Evolutionary conservation across 1,284 basidiomycete genomes (phyloP).

Genomic region (Kalmanozyma brasiliensis): DNA sequence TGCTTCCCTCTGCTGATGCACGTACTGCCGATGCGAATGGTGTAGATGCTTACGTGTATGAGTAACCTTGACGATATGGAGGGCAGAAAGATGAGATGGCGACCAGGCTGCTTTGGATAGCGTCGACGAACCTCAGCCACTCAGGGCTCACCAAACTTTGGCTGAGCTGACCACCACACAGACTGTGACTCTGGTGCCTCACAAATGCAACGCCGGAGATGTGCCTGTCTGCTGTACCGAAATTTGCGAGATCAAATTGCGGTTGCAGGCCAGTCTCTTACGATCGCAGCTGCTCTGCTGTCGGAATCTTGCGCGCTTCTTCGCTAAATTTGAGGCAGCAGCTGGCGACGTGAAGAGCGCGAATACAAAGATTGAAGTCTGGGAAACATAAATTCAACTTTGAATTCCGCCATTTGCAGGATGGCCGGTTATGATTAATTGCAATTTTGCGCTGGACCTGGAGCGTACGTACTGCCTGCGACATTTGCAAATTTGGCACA

Average conservation of each 20-base stretch:
- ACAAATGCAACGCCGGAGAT: not conserved
- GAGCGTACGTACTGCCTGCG: too few relatives aligned
- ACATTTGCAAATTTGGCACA: not conserved
- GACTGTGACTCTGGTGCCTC: not conserved
- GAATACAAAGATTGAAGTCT: not conserved
- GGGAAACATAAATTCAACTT: too few relatives aligned
- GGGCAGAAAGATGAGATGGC: conserved; percentile 32
- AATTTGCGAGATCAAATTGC: not conserved
- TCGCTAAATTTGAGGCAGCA: conserved; percentile 1
- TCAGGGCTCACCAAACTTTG: not conserved
- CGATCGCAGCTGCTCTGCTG: not conserved
- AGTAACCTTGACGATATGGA: conserved; percentile 55
- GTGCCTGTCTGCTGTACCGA: conserved; percentile 8
- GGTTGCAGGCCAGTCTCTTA: conserved; percentile 2
- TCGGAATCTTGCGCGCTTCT: conserved; percentile 4
- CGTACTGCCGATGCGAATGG: conserved; percentile 10
- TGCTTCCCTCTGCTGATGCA: not conserved
- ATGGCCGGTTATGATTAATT: not conserved
- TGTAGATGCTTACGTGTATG: conserved; percentile 46
- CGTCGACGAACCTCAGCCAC: conserved; percentile 11
- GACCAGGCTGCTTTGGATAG: conserved; percentile 22
- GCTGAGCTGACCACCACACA: not conserved
- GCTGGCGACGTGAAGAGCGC: not conserved
- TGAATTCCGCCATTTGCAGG: not conserved
- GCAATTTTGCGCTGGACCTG: too few relatives aligned